Evolutionary conservation across 192 early-diverging fungal genomes (phyloP), one percentile per base, ranked within the genome.

Genomic region (Rhizophlyctis rosea): DNA sequence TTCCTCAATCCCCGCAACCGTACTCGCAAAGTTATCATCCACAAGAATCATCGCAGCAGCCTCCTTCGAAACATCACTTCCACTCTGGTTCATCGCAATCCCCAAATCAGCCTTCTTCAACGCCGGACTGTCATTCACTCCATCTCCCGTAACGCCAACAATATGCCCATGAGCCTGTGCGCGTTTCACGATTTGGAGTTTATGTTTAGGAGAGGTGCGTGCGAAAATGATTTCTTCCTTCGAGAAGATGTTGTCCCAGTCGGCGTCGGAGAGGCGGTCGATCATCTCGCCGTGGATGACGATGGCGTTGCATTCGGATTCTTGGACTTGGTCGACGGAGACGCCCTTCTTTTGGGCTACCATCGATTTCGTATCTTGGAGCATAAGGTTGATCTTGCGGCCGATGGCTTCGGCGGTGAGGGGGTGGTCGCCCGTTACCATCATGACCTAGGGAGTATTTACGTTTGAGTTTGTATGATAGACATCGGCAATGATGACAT

Each of bases 391-490:
- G 76, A 96, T 98, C 74, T 96, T 95, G 63, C 93, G 86, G 3
- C 89, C 94, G 68, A 98, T 96, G 23, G 94, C 78, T 54, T 95
- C 93, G 27, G 95, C 95, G 2, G 95, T 98, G 67, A 95, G 82
- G 48, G 92, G 91, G 69, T 94, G 91, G 73, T 98, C 95, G 74
- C 93, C 95, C 34, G 96, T 98, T n/a, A 98, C 92, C 93, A 98
- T 96, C 81, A 98, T 91, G 36, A 98, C 93, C 39, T 44, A 18
- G 9, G 18, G 18, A n/a, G n/a, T n/a, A n/a, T n/a, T n/a, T n/a
- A n/a, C n/a, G n/a, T n/a, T n/a, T n/a, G n/a, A n/a, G n/a, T n/a
- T n/a, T n/a, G n/a, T n/a, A n/a, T n/a, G n/a, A n/a, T n/a, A n/a
- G n/a, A n/a, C n/a, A n/a, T n/a, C n/a, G n/a, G n/a, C n/a, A n/a